Percentiles rank a stretch among this genome's conserved stretches.
phyloP scores from a whole-genome alignment of 2,329 filamentous ascomycete genomes.

The Teratosphaeria pseudoeucalypti region DNA sequence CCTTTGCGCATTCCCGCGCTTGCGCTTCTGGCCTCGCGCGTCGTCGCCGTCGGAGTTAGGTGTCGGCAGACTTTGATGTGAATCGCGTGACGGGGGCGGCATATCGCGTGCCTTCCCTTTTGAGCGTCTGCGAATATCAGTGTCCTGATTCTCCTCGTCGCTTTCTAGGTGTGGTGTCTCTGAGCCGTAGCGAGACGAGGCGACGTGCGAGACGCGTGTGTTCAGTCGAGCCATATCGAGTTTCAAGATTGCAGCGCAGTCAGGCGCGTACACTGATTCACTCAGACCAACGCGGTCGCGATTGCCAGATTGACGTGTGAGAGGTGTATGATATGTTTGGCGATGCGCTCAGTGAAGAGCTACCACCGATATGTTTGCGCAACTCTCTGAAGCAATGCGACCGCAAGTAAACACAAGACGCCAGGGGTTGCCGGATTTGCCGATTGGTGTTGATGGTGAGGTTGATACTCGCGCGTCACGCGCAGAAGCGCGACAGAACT shows the following conservation, averaged over 20 bases:
- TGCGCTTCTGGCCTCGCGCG: conserved; percentile 17
- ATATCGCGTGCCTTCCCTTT: conserved; percentile 37
- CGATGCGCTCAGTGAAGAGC: background rate
- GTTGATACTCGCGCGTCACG: background rate
- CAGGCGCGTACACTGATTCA: background rate
- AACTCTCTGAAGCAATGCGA: background rate
- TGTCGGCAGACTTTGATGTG: conserved; percentile 23
- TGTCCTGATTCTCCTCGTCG: conserved; percentile 37
- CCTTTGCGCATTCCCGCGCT: conserved; percentile 8
- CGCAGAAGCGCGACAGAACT: background rate
- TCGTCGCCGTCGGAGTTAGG: conserved; percentile 27
- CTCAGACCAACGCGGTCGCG: background rate
- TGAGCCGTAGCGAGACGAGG: conserved; percentile 11
- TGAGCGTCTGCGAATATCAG: conserved; percentile 11
- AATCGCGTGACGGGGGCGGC: conserved; percentile 17
- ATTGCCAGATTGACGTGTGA: background rate
- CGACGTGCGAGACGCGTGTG: conserved; percentile 6
- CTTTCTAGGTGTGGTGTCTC: conserved; percentile 17
- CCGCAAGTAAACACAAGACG: background rate
- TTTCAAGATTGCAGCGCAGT: background rate
- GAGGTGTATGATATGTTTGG: background rate
- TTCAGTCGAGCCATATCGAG: conserved; percentile 19
- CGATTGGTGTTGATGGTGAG: background rate
- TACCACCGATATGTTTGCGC: background rate
- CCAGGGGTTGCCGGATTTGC: background rate